Evolutionary conservation across 2,329 filamentous ascomycete genomes (phyloP).

Genomic region (Leptodontidium sp.): DNA sequence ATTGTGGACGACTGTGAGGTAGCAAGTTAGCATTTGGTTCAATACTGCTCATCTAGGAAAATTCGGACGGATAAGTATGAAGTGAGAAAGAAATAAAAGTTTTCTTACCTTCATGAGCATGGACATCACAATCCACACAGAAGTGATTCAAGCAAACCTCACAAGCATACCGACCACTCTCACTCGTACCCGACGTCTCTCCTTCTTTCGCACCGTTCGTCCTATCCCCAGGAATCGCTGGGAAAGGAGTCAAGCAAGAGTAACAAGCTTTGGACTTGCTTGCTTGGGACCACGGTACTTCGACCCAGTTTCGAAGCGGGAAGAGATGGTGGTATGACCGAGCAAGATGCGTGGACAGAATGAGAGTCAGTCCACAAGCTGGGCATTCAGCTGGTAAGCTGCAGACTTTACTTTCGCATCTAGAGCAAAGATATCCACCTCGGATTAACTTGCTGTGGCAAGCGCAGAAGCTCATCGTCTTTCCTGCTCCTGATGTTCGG

Average conservation of each 20-base stretch:
- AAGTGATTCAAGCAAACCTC: conserved; percentile 89
- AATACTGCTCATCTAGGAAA: not conserved
- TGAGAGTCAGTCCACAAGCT: conserved; percentile 88
- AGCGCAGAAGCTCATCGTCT: conserved; percentile 79
- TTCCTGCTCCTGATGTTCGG: conserved; percentile 74
- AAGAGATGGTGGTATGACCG: conserved; percentile 95
- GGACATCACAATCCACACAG: conserved; percentile 97
- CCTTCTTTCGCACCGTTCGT: conserved; percentile 44
- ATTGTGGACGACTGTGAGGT: conserved; percentile 27
- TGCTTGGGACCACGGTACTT: conserved; percentile 85
- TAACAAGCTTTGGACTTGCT: conserved; percentile 67
- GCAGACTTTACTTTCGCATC: conserved; percentile 90
- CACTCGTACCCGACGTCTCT: conserved; percentile 72
- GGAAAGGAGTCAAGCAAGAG: conserved; percentile 79
- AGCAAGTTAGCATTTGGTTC: conserved; percentile 12
- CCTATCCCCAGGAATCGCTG: conserved; percentile 47
- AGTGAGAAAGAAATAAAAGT: not conserved
- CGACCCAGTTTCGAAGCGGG: conserved; percentile 87
- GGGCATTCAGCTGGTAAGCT: conserved; percentile 90
- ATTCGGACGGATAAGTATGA: not conserved
- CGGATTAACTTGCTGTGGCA: conserved; percentile 85
- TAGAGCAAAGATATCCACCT: conserved; percentile 90
- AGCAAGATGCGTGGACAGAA: conserved; percentile 91
- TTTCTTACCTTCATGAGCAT: conserved; percentile 73
- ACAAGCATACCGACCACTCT: conserved; percentile 89